Conservation (phyloP, 2,329 filamentous ascomycete species). For the Zymoseptoria brevis region DNA sequence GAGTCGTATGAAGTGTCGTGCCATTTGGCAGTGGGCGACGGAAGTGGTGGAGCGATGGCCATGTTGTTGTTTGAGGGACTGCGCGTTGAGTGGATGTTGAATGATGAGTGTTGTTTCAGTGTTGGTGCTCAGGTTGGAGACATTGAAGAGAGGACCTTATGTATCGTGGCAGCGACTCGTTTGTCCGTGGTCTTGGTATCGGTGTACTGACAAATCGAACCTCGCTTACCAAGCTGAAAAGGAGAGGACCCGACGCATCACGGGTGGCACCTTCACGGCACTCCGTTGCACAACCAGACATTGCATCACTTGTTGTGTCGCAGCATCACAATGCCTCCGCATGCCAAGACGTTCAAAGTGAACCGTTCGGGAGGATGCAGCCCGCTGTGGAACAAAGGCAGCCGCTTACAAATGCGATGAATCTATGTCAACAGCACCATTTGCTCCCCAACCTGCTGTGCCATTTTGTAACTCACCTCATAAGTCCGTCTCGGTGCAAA, state of each 20-base stretch:
- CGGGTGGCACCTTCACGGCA: neutral
- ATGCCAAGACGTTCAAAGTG: neutral
- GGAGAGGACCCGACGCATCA: neutral
- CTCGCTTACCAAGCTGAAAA: neutral
- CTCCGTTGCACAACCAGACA: neutral
- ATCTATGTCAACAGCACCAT: neutral
- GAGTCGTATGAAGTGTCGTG: slow-evolving; percentile 29
- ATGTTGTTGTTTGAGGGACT: neutral
- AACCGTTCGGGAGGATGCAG: neutral
- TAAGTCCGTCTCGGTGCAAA: neutral
- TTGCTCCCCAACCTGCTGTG: neutral
- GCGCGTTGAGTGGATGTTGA: neutral
- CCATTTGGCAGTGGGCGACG: slow-evolving; percentile 31
- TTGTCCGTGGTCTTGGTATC: neutral
- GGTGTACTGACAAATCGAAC: neutral
- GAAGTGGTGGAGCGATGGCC: slow-evolving; percentile 1
- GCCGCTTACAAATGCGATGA: neutral
- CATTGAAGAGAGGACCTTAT: neutral
- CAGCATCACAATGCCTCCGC: neutral
- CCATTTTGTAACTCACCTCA: neutral
- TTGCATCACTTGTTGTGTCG: neutral
- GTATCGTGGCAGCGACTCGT: neutral
- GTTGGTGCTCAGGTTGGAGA: neutral
- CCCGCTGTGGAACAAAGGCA: neutral
- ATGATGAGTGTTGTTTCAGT: neutral